Evolutionary conservation across 371 early-diverging fungal species (phyloP), one percentile per base, ranked within the genome.

Genomic region (Mortierella sp.): DNA sequence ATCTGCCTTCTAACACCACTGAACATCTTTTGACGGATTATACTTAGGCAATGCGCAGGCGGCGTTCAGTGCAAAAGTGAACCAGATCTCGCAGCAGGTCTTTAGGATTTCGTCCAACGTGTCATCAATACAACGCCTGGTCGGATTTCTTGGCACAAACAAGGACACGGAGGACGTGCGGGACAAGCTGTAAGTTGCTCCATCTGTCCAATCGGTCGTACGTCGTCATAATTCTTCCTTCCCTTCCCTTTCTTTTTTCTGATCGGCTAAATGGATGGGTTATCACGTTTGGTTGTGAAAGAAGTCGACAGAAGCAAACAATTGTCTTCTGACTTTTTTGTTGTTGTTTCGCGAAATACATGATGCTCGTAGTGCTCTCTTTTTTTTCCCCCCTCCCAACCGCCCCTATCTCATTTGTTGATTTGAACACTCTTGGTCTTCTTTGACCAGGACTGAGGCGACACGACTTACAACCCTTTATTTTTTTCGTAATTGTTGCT

Each of bases 141-240:
- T 96, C 19, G 87, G 87, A n/a, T 91, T 90, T 75, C 87, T 97
- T 45, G 97, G 97, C 45, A 91, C 94, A 0, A 77, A 89, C 68
- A 90, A 91, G 81, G 98, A 98, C 85, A 94, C 95, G 10, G 78
- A 88, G 4, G 93, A 95, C 11, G 77, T 95, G 70, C 89, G 98
- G 68, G 85, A 85, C 67, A 92, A 94, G 79, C 78, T 96, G 96
- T 94, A 90, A 85, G 89, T 85, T 16, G 2, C 6, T 14, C 19
- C 34, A 8, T 58, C 16, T 29, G 11, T 58, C 14, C 4, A 8
- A 58, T 29, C 19, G n/a, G n/a, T n/a, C n/a, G n/a, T n/a, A n/a
- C n/a, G 34, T 58, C 58, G 58, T 58, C 58, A 58, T 58, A 58
- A 19, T 58, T 58, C 52, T 47, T 31, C 64, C 47, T 53, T 43